phyloP scores from a whole-genome alignment of 345 rosid genomes.

The Eutrema japonicum region DNA sequence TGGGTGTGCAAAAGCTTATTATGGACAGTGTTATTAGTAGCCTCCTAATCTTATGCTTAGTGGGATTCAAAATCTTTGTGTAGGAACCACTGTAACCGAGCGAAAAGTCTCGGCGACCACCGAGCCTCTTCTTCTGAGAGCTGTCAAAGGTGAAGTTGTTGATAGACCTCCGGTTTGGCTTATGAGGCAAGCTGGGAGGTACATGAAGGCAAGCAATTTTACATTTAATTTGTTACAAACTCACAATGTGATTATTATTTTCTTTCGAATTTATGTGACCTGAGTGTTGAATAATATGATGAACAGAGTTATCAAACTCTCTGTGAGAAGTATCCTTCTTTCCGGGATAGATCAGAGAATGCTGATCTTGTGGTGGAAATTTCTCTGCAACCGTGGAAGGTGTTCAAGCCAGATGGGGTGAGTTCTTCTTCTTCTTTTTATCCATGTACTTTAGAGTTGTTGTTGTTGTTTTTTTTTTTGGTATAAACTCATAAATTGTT shows the following conservation, averaged over 20 bases:
- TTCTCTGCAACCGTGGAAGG: slow-evolving; percentile 99
- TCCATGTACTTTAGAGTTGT: background rate
- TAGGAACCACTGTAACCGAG: slow-evolving; percentile 54
- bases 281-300: slow-evolving; percentile 1
- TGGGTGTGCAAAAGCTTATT: slow-evolving; percentile 25
- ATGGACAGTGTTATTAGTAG: background rate
- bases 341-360: slow-evolving; percentile 95
- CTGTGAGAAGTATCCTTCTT: slow-evolving; percentile 89
- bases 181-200: slow-evolving; percentile 99
- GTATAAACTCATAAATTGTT: background rate
- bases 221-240: slow-evolving; percentile 30
- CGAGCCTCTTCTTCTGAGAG: slow-evolving; percentile 86
- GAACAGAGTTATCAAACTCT: slow-evolving; percentile 81
- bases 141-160: slow-evolving; percentile 88
- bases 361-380: slow-evolving; percentile 95
- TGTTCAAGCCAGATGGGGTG: slow-evolving; percentile 94
- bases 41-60: background rate
- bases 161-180: slow-evolving; percentile 99
- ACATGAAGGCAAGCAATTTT: slow-evolving; percentile 97
- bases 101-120: slow-evolving; percentile 50
- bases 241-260: background rate
- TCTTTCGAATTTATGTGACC: background rate
- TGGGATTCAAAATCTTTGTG: slow-evolving; percentile 11
- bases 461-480: background rate
- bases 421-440: slow-evolving; percentile 28